Evolutionary conservation across 345 rosid genomes (phyloP).

Genomic region (Camelina hispida): DNA sequence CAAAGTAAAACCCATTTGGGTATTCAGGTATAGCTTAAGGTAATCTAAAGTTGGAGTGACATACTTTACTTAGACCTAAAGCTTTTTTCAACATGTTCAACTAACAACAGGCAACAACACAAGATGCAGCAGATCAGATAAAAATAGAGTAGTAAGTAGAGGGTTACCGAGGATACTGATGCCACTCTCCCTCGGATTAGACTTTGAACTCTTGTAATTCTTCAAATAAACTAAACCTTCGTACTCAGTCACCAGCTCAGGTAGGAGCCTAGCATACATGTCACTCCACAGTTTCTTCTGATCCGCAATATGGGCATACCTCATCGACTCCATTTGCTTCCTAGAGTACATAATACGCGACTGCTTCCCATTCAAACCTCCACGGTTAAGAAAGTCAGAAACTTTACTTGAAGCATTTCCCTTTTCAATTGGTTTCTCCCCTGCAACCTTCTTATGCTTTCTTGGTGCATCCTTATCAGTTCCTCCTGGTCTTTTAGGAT

Average conservation of each 20-base stretch:
- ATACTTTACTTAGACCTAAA: conserved; percentile 8
- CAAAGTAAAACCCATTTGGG: background rate
- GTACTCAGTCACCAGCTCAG: conserved; percentile 59
- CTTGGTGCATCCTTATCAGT: conserved; percentile 43
- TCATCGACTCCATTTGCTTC: conserved; percentile 72
- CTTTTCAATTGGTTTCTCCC: conserved; percentile 50
- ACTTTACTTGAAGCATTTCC: conserved; percentile 45
- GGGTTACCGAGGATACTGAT: conserved; percentile 43
- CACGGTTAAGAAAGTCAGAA: conserved; percentile 34
- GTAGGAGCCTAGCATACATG: conserved; percentile 58
- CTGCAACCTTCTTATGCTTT: conserved; percentile 47
- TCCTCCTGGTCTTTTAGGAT: conserved; percentile 43
- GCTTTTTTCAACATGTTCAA: conserved; percentile 27
- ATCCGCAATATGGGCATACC: conserved; percentile 58
- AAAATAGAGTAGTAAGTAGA: conserved; percentile 3
- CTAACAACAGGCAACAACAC: conserved; percentile 11
- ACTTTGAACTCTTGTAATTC: conserved; percentile 50
- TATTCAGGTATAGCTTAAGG: background rate
- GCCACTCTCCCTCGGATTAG: conserved; percentile 32
- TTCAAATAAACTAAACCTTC: conserved; percentile 52
- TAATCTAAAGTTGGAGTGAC: conserved; percentile 11
- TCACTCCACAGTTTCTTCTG: conserved; percentile 72
- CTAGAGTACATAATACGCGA: conserved; percentile 54
- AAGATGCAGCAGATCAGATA: conserved; percentile 16
- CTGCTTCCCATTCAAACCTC: conserved; percentile 32